These are phyloP conservation scores for Sclerotinia sclerotiorum DNA, from an alignment of 2,329 filamentous ascomycete species.

Conservation along the genomic window DNA sequence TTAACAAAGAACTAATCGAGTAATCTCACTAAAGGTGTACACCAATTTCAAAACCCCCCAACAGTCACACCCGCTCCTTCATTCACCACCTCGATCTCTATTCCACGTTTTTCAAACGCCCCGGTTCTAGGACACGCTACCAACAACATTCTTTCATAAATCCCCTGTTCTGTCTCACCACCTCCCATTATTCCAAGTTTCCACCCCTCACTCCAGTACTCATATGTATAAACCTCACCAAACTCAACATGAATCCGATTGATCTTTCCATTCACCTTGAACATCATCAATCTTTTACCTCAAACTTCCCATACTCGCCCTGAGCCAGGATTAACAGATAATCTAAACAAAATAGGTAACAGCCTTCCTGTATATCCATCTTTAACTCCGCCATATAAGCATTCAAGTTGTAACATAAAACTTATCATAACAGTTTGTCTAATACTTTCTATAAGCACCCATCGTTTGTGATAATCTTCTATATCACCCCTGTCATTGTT, in stretches of 20 bases:
- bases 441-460: slow-evolving; percentile 42
- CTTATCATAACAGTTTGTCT: slow-evolving; percentile 36
- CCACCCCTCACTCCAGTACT: slow-evolving; percentile 1
- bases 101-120: not conserved
- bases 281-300: not conserved
- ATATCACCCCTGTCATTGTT: not conserved
- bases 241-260: not conserved
- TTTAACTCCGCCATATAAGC: slow-evolving; percentile 25
- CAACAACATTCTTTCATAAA: slow-evolving; percentile 23
- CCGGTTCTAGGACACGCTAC: slow-evolving; percentile 4
- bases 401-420: slow-evolving; percentile 28
- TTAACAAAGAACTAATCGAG: not conserved
- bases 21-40: not conserved
- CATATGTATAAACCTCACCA: not conserved
- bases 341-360: slow-evolving; percentile 19
- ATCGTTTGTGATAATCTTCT: slow-evolving; percentile 24
- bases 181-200: slow-evolving; percentile 6
- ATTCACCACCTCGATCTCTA: not conserved
- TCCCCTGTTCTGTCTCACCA: not conserved
- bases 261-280: not conserved
- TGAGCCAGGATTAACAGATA: slow-evolving; percentile 26
- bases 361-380: slow-evolving; percentile 26
- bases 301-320: slow-evolving; percentile 2
- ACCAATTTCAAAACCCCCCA: not conserved
- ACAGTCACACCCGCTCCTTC: not conserved